Base-by-base conservation (phyloP, 1,284 basidiomycete genomes). In the Cryptococcus deneoformans region DNA sequence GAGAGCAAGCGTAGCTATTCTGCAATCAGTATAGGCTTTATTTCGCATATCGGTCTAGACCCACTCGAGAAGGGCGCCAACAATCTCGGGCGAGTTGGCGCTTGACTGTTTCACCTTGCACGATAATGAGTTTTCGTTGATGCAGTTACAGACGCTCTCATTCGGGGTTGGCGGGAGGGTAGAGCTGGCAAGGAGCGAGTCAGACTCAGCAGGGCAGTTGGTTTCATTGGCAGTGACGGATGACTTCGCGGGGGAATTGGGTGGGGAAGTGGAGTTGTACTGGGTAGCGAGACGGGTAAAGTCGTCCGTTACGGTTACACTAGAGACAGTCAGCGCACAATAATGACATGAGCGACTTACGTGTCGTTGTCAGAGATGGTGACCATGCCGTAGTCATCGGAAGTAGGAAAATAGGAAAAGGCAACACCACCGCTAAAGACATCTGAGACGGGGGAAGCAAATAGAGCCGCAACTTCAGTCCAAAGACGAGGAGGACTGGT, bases 341-440 rank as follows among this genome's bases (percentile, higher is more conserved):
- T 29, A 52, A n/a, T n/a, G 5, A 34, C 7, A 36, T n/a, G 9
- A 20, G 69, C 72, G 66, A 59, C 75, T 72, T 56, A 64, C 45
- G 64, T 59, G 38, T 75, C 75, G 53, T 74, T 65, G 9, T 54
- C 10, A 0, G 84, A 85, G 62, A 95, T 82, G 20, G 82, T 87
- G 61, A 91, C 87, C 82, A 95, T 89, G 16, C 91, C 92, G 65
- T 90, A 96, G 66, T 88, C 81, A 52, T 88, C 87, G 20, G 72
- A 62, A 7, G 89, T 89, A 2, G 88, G 86, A 82, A 94, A 92
- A 61, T 79, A 79, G 42, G 67, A 71, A 79, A 94, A 95, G 1
- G 92, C 92, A 45, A 96, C 71, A 50, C 89, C 92, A 57, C 92
- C 92, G 36, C 89, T 92, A 84, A 89, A 95, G 50, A 87, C 85